Base-by-base conservation (phyloP, 2,329 filamentous ascomycete genomes). In the Penicillium decumbens region DNA sequence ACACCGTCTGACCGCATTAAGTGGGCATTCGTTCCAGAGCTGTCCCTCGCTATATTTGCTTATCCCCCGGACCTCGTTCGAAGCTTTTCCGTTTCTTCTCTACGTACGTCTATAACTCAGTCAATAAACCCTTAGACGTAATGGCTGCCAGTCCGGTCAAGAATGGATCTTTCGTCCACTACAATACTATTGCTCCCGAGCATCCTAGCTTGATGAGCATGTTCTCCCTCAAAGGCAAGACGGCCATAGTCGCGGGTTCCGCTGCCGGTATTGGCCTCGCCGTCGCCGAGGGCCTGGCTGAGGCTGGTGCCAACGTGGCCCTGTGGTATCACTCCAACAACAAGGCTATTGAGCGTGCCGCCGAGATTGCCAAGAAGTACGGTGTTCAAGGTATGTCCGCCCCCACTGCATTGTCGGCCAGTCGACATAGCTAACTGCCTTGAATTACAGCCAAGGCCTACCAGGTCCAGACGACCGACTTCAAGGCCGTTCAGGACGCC, bases 271-370 rank as follows among this genome's bases (percentile, higher is more conserved):
- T 88, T 56, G 85, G 85, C 37, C 72, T 86, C 24, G 77, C 77
- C 4, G 77, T 87, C 25, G 84, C 83, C 12, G 73, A 84, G 29
- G 83, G 75, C 1, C 75, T 83, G 28, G 84, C 85, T 13, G 85
- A 89, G 64, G 82, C 84, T 13, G 85, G 85, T 42, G 84, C 84
- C 50, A 85, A 88, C 57, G 82, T 88, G 20, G 84, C 83, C 25
- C 80, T 88, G 43, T 87, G 82, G 82, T 88, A 87, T 65, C 84
- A 87, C 64, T 80, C 75, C 67, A 88, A 88, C 70, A 78, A 80
- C 62, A 80, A 83, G 58, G 83, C 84, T 10, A 64, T 82, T 10
- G 75, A 80, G 13, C 76, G 81, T 49, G 84, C 85, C 0, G 76
- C 77, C 28, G 80, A 81, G 24, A 83, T 89, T 40, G 81, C 81